Evolutionary conservation across 768 basidiomycete genomes (phyloP).

Genomic region (Amylocystis lapponica): DNA sequence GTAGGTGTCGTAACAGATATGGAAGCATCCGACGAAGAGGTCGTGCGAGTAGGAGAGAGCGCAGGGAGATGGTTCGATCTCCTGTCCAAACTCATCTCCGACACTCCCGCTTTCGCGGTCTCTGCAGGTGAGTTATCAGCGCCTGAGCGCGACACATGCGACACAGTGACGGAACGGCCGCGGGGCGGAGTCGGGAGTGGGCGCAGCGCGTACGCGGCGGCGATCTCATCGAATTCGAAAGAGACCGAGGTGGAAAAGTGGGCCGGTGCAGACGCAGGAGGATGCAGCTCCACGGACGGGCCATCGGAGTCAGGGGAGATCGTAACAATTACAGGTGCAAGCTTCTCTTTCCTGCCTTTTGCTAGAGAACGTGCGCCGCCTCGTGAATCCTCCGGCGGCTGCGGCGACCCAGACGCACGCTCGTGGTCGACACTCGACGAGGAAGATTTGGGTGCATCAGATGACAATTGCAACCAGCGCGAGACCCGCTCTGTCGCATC

Average conservation of each 20-base stretch:
- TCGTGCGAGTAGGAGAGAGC: constrained; percentile 21
- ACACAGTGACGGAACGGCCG: neutral
- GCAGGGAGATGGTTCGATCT: constrained; percentile 12
- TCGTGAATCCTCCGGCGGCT: too few relatives aligned
- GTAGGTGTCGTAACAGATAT: constrained; percentile 16
- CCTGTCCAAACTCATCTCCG: constrained; percentile 2
- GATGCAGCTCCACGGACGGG: too few relatives aligned
- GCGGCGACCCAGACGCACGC: neutral
- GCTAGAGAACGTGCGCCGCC: neutral
- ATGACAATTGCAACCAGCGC: constrained; percentile 11
- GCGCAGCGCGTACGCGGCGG: too few relatives aligned
- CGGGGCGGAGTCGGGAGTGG: too few relatives aligned
- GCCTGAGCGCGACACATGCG: neutral
- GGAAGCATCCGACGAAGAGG: constrained; percentile 11
- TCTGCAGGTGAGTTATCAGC: constrained; percentile 5
- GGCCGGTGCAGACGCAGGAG: too few relatives aligned
- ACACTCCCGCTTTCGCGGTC: constrained; percentile 1
- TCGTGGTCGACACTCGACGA: neutral
- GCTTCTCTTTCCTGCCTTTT: constrained; percentile 13
- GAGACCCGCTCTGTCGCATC: constrained; percentile 10
- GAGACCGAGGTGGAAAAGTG: too few relatives aligned
- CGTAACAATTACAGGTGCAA: constrained; percentile 11
- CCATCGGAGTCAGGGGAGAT: too few relatives aligned
- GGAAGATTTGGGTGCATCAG: too few relatives aligned
- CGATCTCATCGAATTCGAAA: too few relatives aligned